Evolutionary conservation across 2,329 filamentous ascomycete genomes (phyloP).

Genomic region (Aspergillus carbonarius): DNA sequence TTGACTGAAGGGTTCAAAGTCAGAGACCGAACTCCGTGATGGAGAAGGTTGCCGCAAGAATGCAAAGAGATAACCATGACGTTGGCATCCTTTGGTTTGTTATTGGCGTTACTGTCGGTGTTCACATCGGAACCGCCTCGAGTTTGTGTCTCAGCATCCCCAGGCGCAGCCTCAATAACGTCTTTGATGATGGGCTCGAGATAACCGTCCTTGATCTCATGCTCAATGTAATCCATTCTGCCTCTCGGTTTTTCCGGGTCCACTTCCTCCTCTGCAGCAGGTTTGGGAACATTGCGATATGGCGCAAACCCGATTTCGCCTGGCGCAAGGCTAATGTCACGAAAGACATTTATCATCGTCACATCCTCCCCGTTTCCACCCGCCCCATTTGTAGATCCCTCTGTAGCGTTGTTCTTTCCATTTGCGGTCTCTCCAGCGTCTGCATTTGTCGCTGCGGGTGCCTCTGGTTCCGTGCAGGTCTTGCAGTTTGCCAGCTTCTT

Average conservation of each 20-base stretch:
- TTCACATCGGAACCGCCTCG: not conserved
- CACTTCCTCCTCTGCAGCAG: conserved; percentile 11
- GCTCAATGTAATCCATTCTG: conserved; percentile 45
- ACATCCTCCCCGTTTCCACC: conserved; percentile 24
- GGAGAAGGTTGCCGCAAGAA: conserved; percentile 95
- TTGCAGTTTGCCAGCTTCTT: conserved; percentile 60
- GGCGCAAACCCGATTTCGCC: conserved; percentile 26
- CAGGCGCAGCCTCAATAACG: conserved; percentile 27
- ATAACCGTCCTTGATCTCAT: conserved; percentile 45
- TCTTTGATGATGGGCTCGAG: conserved; percentile 41
- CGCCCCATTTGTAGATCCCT: conserved; percentile 10
- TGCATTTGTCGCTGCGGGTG: not conserved
- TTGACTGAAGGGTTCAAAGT: conserved; percentile 78
- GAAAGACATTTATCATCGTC: conserved; percentile 34
- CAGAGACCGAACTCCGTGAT: conserved; percentile 86
- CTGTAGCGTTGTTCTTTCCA: conserved; percentile 2
- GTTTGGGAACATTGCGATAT: conserved; percentile 11
- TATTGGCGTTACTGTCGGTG: not conserved
- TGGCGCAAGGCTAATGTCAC: conserved; percentile 34
- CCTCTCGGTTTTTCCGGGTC: conserved; percentile 27
- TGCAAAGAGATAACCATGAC: conserved; percentile 94
- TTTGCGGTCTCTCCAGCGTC: not conserved
- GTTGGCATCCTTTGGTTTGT: conserved; percentile 21
- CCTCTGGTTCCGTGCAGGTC: conserved; percentile 20
- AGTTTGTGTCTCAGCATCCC: not conserved